Percentiles rank a stretch among this genome's conserved stretches.
These are phyloP conservation scores for Gossypioides kirkii DNA, from an alignment of 345 rosid genomes.

Conservation along the genomic window DNA sequence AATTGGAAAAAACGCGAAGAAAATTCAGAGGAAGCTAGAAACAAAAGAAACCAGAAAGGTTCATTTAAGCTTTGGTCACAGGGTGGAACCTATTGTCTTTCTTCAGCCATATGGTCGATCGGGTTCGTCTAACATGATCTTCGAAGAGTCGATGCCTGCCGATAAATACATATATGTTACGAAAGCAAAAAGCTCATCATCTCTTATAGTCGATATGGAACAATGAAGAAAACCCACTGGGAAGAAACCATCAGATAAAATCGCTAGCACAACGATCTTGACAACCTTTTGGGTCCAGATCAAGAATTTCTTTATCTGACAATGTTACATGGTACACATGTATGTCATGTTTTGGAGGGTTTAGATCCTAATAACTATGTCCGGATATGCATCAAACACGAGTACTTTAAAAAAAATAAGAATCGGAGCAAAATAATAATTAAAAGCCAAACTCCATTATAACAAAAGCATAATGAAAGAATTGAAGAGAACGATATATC, in stretches of 20 bases:
- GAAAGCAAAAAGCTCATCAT: background rate
- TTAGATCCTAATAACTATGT: background rate
- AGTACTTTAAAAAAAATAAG: background rate
- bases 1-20: background rate
- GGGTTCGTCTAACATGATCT: constrained; percentile 64
- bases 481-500: background rate
- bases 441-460: background rate
- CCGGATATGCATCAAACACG: background rate
- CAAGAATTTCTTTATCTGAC: background rate
- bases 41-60: background rate
- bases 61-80: constrained; percentile 29
- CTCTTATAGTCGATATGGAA: background rate
- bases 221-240: background rate
- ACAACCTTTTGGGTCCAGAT: background rate
- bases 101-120: constrained; percentile 67
- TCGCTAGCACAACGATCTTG: background rate
- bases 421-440: background rate
- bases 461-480: background rate
- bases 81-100: constrained; percentile 43
- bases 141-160: constrained; percentile 67
- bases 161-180: background rate
- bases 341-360: background rate
- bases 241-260: background rate
- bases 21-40: background rate
- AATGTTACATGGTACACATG: background rate